Evolutionary conservation across 1,284 basidiomycete genomes (phyloP).

Genomic region (Vanrija sp.): DNA sequence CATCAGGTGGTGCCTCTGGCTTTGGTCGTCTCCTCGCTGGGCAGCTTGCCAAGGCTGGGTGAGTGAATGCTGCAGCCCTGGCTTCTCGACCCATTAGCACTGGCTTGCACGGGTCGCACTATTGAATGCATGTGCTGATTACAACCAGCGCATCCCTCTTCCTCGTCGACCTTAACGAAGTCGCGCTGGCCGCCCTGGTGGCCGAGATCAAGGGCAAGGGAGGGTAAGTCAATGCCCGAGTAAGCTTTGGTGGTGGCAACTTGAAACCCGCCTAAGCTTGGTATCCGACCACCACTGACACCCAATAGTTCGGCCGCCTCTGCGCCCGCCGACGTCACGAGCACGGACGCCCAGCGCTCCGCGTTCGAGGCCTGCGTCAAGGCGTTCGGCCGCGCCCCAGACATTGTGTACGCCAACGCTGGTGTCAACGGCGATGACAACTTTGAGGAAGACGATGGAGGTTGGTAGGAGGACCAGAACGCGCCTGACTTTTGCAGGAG

Average conservation of each 20-base stretch:
- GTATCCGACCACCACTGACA: neutral
- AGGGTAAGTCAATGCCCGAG: slow-evolving; percentile 1
- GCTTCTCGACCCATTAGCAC: too few species aligned
- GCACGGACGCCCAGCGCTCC: slow-evolving; percentile 5
- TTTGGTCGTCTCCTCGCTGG: slow-evolving; percentile 16
- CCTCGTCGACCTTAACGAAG: slow-evolving; percentile 19
- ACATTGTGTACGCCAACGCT: slow-evolving; percentile 28
- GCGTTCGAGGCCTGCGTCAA: slow-evolving; percentile 15
- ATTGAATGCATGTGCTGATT: too few species aligned
- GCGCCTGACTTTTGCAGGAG: neutral
- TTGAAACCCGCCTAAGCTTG: neutral
- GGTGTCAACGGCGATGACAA: slow-evolving; percentile 17
- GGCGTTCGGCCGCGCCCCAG: slow-evolving; percentile 16
- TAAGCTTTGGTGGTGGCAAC: neutral
- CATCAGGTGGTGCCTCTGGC: slow-evolving; percentile 19
- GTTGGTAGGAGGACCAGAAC: slow-evolving; percentile 1
- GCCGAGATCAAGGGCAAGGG: neutral
- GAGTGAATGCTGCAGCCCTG: neutral
- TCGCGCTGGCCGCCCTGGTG: neutral
- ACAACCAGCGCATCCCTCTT: slow-evolving; percentile 10
- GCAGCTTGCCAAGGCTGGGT: slow-evolving; percentile 14
- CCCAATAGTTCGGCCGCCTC: neutral
- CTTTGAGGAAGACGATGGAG: slow-evolving; percentile 17
- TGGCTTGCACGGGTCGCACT: too few species aligned
- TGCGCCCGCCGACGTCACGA: slow-evolving; percentile 17